Percentiles rank a stretch among this genome's conserved stretches.
Evolutionary conservation across 345 rosid genomes (phyloP).

Genomic region (Rhizophora mangle): DNA sequence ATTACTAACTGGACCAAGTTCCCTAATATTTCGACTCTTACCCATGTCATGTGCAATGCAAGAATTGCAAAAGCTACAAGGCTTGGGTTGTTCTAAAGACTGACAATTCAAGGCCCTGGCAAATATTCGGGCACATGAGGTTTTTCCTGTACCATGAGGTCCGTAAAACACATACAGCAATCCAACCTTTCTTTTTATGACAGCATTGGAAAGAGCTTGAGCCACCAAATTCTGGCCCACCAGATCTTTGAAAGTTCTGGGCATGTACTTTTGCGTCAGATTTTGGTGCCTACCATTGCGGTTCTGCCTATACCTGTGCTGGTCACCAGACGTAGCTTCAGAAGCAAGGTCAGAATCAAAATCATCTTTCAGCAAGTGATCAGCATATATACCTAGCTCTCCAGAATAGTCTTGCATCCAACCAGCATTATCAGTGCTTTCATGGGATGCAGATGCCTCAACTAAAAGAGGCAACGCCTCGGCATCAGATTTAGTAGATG

Average conservation of each 20-base stretch:
- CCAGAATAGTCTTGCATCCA: slow-evolving; percentile 95
- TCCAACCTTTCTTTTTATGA: slow-evolving; percentile 66
- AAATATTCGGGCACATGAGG: slow-evolving; percentile 86
- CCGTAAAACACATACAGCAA: slow-evolving; percentile 89
- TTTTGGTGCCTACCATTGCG: slow-evolving; percentile 60
- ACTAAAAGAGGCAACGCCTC: slow-evolving; percentile 74
- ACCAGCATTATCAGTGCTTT: slow-evolving; percentile 57
- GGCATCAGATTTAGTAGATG: slow-evolving; percentile 44
- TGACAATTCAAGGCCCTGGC: slow-evolving; percentile 93
- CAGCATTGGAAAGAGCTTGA: slow-evolving; percentile 90
- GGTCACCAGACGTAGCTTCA: slow-evolving; percentile 69
- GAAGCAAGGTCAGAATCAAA: slow-evolving; percentile 70
- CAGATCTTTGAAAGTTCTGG: slow-evolving; percentile 67
- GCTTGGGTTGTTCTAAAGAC: slow-evolving; percentile 64
- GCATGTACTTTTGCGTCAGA: slow-evolving; percentile 80
- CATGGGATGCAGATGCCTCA: slow-evolving; percentile 60
- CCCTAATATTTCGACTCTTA: slow-evolving; percentile 63
- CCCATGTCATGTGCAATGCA: slow-evolving; percentile 72
- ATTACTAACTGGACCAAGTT: slow-evolving; percentile 78
- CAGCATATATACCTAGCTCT: slow-evolving; percentile 84
- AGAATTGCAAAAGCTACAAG: slow-evolving; percentile 74
- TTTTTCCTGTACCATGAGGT: slow-evolving; percentile 96
- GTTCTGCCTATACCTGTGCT: slow-evolving; percentile 29
- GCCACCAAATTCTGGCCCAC: slow-evolving; percentile 85
- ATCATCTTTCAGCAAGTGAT: slow-evolving; percentile 66